A percentile compares a stretch with the other conserved stretches of the same genome.
Evolutionary conservation across 2,329 filamentous ascomycete genomes (phyloP).

Genomic region (Mariannaea elegans): DNA sequence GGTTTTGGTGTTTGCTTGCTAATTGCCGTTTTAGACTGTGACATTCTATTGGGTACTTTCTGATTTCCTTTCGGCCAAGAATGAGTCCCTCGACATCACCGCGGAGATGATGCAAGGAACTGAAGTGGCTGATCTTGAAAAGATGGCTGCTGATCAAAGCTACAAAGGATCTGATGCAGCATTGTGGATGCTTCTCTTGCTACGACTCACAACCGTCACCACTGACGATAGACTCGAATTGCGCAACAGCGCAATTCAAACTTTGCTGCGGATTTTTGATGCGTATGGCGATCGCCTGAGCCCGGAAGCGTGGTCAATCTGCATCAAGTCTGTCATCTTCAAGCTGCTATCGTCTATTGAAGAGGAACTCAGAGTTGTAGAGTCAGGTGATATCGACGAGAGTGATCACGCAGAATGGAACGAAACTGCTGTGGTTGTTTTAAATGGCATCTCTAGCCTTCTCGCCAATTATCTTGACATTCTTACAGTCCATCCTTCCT

Average conservation of each 20-base stretch:
- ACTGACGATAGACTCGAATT: constrained; percentile 78
- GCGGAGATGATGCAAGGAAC: constrained; percentile 62
- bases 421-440: constrained; percentile 77
- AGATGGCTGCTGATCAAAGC: constrained; percentile 67
- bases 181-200: constrained; percentile 80
- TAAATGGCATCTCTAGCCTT: constrained; percentile 76
- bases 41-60: constrained; percentile 97
- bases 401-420: constrained; percentile 69
- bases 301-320: constrained; percentile 83
- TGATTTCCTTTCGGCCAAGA: constrained; percentile 78
- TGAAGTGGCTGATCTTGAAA: constrained; percentile 60
- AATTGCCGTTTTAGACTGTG: constrained; percentile 68
- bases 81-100: constrained; percentile 65
- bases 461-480: constrained; percentile 80
- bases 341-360: constrained; percentile 78
- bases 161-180: constrained; percentile 72
- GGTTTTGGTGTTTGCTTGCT: not conserved
- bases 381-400: constrained; percentile 50
- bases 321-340: constrained; percentile 83
- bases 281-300: constrained; percentile 85
- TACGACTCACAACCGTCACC: constrained; percentile 76
- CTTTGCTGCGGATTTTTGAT: constrained; percentile 89
- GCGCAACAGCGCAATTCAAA: constrained; percentile 89
- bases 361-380: constrained; percentile 56
- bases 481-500: constrained; percentile 71